Base-by-base conservation (phyloP, 176 grass and related monocot species). In the Cymbopogon citratus region DNA sequence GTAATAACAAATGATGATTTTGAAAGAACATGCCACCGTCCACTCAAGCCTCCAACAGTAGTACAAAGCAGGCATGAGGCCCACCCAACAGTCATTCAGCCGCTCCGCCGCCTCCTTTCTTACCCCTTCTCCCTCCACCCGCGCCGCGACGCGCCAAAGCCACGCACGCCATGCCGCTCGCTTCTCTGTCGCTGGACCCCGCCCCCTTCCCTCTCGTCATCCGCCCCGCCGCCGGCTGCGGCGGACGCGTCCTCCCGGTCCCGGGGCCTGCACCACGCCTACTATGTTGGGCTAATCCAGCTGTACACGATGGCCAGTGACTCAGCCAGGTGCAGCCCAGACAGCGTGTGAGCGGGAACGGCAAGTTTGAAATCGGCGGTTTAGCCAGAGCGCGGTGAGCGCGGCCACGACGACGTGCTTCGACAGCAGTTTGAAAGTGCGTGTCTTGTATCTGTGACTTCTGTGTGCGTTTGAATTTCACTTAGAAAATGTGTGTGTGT, bases 71-170 rank as follows among this genome's bases (percentile, higher is more conserved):
- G 9, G 38, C 16, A 54, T 54, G 49, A 21, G 52, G 52, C 52
- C 19, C 52, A n/a, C 52, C 52, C 9, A 24, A 0, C 54, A 24
- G n/a, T n/a, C 54, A 59, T n/a, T 59, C 54, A 63, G 60, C n/a
- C n/a, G n/a, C n/a, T n/a, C 60, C 60, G 4, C 24, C 23, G 59
- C 23, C 59, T 62, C 24, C 71, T 5, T 60, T 5, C 31, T 71
- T 69, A 7, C 66, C 66, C 82, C 18, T n/a, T 66, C 71, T 86
- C 77, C 73, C 87, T 64, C 83, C 77, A 54, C 74, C 41, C 27
- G 57, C 60, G 54, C 26, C 34, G 57, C n/a, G n/a, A n/a, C n/a
- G n/a, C 57, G 57, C 57, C 57, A 61, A 61, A 9, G 66, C 66
- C 34, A 69, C 69, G n/a, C n/a, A n/a, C n/a, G 70, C 75, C 76